Evolutionary conservation across 192 early-diverging fungal genomes (phyloP).

Genomic region (Coemansia sp.): DNA sequence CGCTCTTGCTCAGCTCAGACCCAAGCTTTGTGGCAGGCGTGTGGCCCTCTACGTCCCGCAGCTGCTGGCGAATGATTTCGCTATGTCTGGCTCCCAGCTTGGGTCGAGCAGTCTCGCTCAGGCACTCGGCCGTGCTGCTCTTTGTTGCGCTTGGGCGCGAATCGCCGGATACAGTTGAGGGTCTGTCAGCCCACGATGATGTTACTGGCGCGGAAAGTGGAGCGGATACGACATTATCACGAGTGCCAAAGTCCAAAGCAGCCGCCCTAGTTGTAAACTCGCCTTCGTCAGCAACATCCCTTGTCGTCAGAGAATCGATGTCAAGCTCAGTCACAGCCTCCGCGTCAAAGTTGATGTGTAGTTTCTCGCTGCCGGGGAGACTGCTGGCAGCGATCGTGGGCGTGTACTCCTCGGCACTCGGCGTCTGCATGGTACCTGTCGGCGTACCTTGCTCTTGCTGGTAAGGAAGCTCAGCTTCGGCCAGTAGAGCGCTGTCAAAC

Average conservation of each 20-base stretch:
- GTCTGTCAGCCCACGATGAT: background rate
- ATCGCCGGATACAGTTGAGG: background rate
- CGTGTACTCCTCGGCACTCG: constrained; percentile 7
- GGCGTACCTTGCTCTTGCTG: constrained; percentile 21
- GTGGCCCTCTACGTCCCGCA: constrained; percentile 29
- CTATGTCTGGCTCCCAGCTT: constrained; percentile 20
- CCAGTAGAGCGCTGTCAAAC: constrained; percentile 28
- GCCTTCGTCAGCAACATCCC: background rate
- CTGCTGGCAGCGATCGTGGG: constrained; percentile 27
- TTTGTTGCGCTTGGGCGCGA: background rate
- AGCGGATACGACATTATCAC: background rate
- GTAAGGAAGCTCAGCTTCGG: constrained; percentile 33
- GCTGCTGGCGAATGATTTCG: constrained; percentile 36
- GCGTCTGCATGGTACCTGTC: background rate
- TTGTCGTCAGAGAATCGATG: background rate
- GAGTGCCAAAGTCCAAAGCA: background rate
- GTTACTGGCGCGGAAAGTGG: background rate
- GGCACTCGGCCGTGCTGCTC: constrained; percentile 1
- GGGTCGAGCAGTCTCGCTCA: background rate
- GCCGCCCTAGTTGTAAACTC: background rate
- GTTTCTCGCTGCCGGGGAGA: background rate
- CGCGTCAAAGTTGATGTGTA: constrained; percentile 10
- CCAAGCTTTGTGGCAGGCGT: constrained; percentile 55
- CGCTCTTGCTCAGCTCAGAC: constrained; percentile 56
- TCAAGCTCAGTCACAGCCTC: constrained; percentile 3